phyloP scores from a whole-genome alignment of 768 basidiomycete genomes.

The Psilocybe cubensis region DNA sequence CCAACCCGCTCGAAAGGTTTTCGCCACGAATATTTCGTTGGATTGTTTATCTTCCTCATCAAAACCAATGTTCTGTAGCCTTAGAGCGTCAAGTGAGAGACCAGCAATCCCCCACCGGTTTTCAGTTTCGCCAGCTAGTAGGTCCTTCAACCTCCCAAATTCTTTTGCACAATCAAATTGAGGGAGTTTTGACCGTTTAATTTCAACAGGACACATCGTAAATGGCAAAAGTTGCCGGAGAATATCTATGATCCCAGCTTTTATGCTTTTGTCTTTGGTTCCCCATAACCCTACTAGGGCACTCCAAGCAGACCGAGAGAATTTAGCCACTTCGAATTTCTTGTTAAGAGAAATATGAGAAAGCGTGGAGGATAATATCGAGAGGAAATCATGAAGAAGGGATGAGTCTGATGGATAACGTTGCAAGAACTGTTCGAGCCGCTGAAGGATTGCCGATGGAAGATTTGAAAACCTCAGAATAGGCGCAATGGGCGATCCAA shows the following conservation, averaged over 20 bases:
- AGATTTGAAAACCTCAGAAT: slow-evolving; percentile 49
- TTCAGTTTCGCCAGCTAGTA: slow-evolving; percentile 65
- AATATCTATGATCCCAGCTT: slow-evolving; percentile 80
- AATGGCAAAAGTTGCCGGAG: slow-evolving; percentile 77
- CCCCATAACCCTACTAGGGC: slow-evolving; percentile 73
- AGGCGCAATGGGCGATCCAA: slow-evolving; percentile 61
- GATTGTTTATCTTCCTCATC: slow-evolving; percentile 8
- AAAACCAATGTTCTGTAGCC: slow-evolving; percentile 49
- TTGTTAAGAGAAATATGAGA: slow-evolving; percentile 80
- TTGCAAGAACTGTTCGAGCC: slow-evolving; percentile 58
- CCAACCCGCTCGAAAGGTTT: slow-evolving; percentile 74
- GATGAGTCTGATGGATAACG: slow-evolving; percentile 75
- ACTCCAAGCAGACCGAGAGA: slow-evolving; percentile 68
- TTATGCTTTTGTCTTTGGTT: slow-evolving; percentile 74
- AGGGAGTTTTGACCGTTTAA: slow-evolving; percentile 19
- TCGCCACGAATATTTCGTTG: slow-evolving; percentile 55
- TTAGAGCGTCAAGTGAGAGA: slow-evolving; percentile 66
- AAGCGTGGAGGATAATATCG: slow-evolving; percentile 68
- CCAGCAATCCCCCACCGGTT: slow-evolving; percentile 66
- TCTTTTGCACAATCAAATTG: slow-evolving; percentile 48
- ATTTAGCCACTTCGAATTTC: slow-evolving; percentile 55
- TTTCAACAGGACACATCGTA: slow-evolving; percentile 34
- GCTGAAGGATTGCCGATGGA: slow-evolving; percentile 55
- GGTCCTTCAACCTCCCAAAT: slow-evolving; percentile 54
- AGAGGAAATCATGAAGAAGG: slow-evolving; percentile 76